A percentile compares a stretch with the other conserved stretches of the same genome.
phyloP scores from a whole-genome alignment of 768 basidiomycete genomes.

The Suillus subalutaceus region DNA sequence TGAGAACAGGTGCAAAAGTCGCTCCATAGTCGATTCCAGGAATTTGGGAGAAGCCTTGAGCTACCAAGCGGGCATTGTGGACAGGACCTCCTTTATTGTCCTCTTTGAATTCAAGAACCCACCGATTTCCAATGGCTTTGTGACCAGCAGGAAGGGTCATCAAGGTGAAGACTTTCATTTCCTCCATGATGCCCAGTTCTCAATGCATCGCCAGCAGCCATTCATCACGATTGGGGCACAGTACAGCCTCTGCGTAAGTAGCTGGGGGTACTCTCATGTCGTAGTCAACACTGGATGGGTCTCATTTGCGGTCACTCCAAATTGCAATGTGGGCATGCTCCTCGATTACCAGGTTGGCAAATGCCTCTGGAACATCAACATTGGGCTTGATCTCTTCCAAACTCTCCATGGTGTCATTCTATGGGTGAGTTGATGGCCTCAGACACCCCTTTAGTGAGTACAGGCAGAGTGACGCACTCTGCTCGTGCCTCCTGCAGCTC shows the following conservation, averaged over 20 bases:
- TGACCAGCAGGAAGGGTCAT: not conserved
- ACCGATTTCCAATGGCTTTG: not conserved
- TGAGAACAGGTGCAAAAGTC: not conserved
- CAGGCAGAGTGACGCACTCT: not conserved
- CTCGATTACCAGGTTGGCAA: not conserved
- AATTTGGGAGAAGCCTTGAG: conserved; percentile 12
- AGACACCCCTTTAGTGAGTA: not conserved
- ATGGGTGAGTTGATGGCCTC: too few species aligned
- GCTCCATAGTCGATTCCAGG: conserved; percentile 6
- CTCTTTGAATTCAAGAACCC: not conserved
- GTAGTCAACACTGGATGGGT: not conserved
- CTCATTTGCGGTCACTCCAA: not conserved
- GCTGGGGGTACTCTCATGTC: not conserved
- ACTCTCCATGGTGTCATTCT: too few species aligned
- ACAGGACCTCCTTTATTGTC: not conserved
- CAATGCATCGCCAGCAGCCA: not conserved
- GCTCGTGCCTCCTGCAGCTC: too few species aligned
- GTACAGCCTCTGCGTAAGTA: not conserved
- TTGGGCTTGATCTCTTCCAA: not conserved
- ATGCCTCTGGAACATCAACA: not conserved
- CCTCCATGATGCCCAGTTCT: not conserved
- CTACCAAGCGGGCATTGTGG: not conserved
- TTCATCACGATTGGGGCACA: not conserved
- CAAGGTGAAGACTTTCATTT: not conserved
- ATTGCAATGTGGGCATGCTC: not conserved